These are phyloP conservation scores for Bothriochloa decipiens DNA, from an alignment of 176 grass and related monocot species.

Conservation along the genomic window DNA sequence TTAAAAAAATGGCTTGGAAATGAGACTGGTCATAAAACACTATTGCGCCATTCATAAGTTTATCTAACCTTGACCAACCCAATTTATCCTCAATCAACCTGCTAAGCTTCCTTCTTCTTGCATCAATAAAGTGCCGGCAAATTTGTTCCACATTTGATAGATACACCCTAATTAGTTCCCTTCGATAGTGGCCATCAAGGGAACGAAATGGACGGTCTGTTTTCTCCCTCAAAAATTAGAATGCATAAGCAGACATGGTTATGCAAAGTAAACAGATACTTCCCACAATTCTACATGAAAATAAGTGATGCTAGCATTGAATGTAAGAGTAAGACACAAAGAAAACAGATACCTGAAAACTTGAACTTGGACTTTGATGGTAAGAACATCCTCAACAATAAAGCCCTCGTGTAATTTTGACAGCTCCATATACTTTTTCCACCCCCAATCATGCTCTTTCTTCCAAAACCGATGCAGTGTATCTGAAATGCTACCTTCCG, in stretches of 20 bases:
- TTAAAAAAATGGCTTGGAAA: not conserved
- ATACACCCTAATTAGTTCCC: constrained; percentile 90
- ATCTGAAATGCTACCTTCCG: constrained; percentile 71
- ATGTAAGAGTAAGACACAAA: constrained; percentile 1
- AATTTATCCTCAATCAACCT: constrained; percentile 84
- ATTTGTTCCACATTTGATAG: constrained; percentile 97
- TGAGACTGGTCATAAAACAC: not conserved
- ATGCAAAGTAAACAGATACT: constrained; percentile 45
- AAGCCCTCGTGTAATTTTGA: constrained; percentile 94
- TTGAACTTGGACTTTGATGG: constrained; percentile 99
- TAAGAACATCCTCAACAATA: constrained; percentile 80
- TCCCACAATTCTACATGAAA: constrained; percentile 35
- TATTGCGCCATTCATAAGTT: not conserved
- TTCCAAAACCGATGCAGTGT: constrained; percentile 99
- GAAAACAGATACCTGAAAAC: constrained; percentile 81
- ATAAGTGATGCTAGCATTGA: constrained; percentile 17
- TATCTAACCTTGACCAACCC: constrained; percentile 83
- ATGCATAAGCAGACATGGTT: constrained; percentile 56
- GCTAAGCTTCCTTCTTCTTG: constrained; percentile 75
- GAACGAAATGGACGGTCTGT: constrained; percentile 83
- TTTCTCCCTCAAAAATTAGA: constrained; percentile 86
- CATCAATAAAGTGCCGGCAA: constrained; percentile 86
- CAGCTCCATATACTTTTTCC: constrained; percentile 99
- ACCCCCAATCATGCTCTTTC: constrained; percentile 99
- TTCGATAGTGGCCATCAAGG: constrained; percentile 85